These are phyloP conservation scores for Colletotrichum sp. DNA, from an alignment of 2,329 filamentous ascomycete species.

Conservation along the genomic window DNA sequence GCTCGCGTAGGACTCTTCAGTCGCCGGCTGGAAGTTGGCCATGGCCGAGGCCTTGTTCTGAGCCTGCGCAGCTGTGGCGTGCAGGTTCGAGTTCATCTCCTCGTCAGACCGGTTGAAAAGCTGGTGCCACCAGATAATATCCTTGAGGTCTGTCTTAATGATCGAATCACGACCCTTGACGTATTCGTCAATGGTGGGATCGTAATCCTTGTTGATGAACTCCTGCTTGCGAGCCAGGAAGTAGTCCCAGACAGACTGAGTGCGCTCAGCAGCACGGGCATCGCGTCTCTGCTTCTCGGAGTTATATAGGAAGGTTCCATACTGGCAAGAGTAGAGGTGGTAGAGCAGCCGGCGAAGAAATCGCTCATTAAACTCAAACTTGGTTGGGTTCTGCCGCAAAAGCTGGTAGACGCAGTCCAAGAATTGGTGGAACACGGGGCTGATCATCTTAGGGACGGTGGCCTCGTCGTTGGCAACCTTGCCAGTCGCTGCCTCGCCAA, in stretches of 20 bases:
- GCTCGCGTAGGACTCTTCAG: conserved; percentile 22
- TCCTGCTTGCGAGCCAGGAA: conserved; percentile 82
- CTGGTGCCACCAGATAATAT: conserved; percentile 94
- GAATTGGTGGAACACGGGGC: conserved; percentile 97
- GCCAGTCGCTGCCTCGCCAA: conserved; percentile 42
- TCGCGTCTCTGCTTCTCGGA: conserved; percentile 87
- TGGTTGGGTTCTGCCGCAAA: conserved; percentile 80
- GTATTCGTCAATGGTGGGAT: conserved; percentile 76
- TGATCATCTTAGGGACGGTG: conserved; percentile 88
- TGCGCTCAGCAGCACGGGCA: conserved; percentile 70
- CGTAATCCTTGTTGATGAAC: conserved; percentile 84
- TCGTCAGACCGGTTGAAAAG: conserved; percentile 84
- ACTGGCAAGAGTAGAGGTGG: conserved; percentile 94
- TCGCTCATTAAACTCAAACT: conserved; percentile 96
- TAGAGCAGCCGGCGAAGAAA: conserved; percentile 90
- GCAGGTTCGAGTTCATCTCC: conserved; percentile 84
- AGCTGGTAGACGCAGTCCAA: conserved; percentile 94
- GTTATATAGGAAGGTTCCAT: conserved; percentile 95
- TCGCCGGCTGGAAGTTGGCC: conserved; percentile 23
- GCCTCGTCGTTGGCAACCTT: conserved; percentile 61
- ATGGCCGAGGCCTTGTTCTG: conserved; percentile 35
- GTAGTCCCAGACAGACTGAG: conserved; percentile 93
- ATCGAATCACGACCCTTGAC: conserved; percentile 81
- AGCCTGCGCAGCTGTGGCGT: conserved; percentile 58
- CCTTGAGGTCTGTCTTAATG: conserved; percentile 76